A percentile compares a stretch with the other conserved stretches of the same genome.
phyloP scores from a whole-genome alignment of 1,139 yeast genomes.

The Suhomyces ambrosiae region DNA sequence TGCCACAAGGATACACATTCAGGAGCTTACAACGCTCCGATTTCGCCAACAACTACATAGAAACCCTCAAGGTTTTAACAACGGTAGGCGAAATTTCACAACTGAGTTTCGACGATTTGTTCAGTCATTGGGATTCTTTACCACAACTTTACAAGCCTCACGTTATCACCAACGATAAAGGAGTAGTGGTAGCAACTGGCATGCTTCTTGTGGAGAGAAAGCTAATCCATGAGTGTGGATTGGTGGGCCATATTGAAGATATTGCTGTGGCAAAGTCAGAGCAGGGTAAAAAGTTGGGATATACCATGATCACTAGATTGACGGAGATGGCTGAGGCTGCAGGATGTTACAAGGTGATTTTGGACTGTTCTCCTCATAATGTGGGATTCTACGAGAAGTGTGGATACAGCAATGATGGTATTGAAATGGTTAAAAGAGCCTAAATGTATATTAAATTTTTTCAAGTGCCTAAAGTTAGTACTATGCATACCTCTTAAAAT shows the following conservation, averaged over 20 bases:
- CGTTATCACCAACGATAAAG: conserved; percentile 57
- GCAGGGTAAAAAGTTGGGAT: conserved; percentile 85
- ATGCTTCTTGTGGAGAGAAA: conserved; percentile 60
- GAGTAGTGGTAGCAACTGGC: conserved; percentile 50
- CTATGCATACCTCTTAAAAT: no score
- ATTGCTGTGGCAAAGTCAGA: conserved; percentile 75
- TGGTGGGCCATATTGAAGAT: conserved; percentile 94
- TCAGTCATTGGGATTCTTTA: conserved; percentile 51
- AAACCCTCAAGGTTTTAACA: conserved; percentile 58
- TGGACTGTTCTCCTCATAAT: conserved; percentile 85
- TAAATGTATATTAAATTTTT: conserved; percentile 16
- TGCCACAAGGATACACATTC: conserved; percentile 57
- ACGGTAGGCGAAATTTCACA: conserved; percentile 60
- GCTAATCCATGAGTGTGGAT: conserved; percentile 74
- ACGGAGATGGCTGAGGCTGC: conserved; percentile 56
- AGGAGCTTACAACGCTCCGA: conserved; percentile 51
- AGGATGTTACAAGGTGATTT: conserved; percentile 85
- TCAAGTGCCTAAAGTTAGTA: conserved; percentile 25
- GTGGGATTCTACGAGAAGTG: conserved; percentile 89
- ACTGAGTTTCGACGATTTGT: conserved; percentile 42
- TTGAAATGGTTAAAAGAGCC: conserved; percentile 62
- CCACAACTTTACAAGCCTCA: conserved; percentile 55
- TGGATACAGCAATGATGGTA: conserved; percentile 64
- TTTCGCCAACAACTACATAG: conserved; percentile 49
- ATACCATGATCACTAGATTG: conserved; percentile 62